Evolutionary conservation across 2,329 filamentous ascomycete species (phyloP), one percentile per base, ranked within the genome.

Genomic region (Xylaria sp.): DNA sequence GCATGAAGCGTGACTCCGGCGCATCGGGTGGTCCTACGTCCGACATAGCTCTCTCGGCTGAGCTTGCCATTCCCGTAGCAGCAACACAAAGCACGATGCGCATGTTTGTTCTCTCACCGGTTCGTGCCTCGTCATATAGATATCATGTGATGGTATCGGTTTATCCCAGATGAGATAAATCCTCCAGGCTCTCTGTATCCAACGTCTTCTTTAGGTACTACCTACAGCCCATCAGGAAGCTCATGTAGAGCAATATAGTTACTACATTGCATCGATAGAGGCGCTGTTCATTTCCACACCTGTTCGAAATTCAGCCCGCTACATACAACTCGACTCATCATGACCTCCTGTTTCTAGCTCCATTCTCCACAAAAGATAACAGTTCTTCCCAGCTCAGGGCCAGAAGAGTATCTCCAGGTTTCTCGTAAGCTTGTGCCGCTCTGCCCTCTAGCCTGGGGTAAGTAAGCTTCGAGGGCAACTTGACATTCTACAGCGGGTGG

Each of bases 1-100:
- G 68, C 61, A 68, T 47, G 51, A 64, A 47, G 57, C 61, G 61
- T 63, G 56, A 48, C 59, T 55, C 60, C 67, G 60, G 36, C 59
- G 36, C 55, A 42, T 56, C 39, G 55, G 36, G 50, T 59, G 39
- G 47, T 60, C n/a, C 54, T 57, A 69, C 50, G 58, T 56, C 55
- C 50, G 56, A 36, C 19, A 53, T 61, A 57, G 56, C 42, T 51
- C 39, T 59, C 47, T 65, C 21, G 27, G 19, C n/a, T n/a, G n/a
- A 42, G 36, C 27, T 51, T 54, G 47, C 47, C 48, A 54, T 54
- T 54, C 48, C 17, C 19, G 54, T 53, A 19, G 17, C n/a, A 17
- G 42, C 9, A 45, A 63, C 34, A 48, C 12, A 47, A 53, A 27
- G 34, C n/a, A 47, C 1, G 6, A 17, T 9, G 17, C n/a, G 4